These are phyloP conservation scores for Senna siamea DNA, from an alignment of 306 rosid genomes.

Conservation along the genomic window DNA sequence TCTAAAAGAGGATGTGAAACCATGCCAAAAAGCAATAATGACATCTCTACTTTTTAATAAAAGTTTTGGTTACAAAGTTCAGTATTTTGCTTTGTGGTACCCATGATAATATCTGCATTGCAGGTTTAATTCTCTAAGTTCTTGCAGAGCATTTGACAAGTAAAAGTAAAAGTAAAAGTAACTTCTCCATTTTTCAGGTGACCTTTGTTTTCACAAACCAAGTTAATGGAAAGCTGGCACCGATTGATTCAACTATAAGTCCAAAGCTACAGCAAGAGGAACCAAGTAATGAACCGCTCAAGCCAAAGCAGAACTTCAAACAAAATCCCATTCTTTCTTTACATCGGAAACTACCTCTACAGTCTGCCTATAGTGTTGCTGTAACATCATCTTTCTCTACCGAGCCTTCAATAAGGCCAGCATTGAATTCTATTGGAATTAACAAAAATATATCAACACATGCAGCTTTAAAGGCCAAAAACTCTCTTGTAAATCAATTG, in stretches of 20 bases:
- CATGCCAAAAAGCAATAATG: background rate
- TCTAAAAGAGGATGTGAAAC: background rate
- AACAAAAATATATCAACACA: slow-evolving; percentile 41
- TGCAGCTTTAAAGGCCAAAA: slow-evolving; percentile 42
- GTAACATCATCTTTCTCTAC: slow-evolving; percentile 41
- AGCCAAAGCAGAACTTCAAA: slow-evolving; percentile 43
- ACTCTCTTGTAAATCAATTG: slow-evolving; percentile 52
- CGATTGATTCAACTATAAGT: slow-evolving; percentile 62
- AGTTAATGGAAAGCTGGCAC: slow-evolving; percentile 85
- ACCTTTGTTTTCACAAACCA: slow-evolving; percentile 89
- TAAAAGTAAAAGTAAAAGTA: background rate
- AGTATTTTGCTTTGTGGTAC: background rate
- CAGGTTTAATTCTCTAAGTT: background rate
- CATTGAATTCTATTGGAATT: slow-evolving; percentile 43
- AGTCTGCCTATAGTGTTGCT: slow-evolving; percentile 45
- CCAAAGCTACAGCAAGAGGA: slow-evolving; percentile 55
- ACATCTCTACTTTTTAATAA: slow-evolving; percentile 9
- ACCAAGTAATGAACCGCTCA: slow-evolving; percentile 42
- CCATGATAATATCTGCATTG: background rate
- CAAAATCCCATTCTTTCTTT: slow-evolving; percentile 49
- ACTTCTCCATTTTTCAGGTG: slow-evolving; percentile 57
- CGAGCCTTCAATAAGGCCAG: slow-evolving; percentile 42
- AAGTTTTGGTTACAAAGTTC: background rate
- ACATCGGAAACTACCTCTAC: slow-evolving; percentile 48
- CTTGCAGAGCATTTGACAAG: background rate